Evolutionary conservation across 257 asterid genomes (phyloP), one percentile per base, ranked within the genome.

Genomic region (Verbascum thapsus): DNA sequence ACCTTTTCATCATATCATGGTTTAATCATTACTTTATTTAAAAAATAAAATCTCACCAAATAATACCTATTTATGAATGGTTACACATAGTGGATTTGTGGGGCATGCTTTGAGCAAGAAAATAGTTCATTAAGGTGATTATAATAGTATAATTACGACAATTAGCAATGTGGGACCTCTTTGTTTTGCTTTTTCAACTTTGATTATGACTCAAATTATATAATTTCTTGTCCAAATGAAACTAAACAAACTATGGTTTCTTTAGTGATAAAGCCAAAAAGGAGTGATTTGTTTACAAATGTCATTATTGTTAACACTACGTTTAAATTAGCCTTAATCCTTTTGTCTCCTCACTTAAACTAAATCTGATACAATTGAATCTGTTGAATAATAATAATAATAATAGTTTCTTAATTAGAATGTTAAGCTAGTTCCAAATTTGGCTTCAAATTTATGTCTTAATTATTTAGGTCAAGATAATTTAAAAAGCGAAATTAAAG

Each of bases 11-110:
- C 75, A 78, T 72, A 76, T 72, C 69, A 72, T 70, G 50, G 44
- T 71, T 72, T 62, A 80, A 76, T 84, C 77, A 80, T 81, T 72
- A 57, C 75, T 61, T 55, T 64, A 30, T 75, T 68, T 45, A 58
- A 72, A 67, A 34, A 3, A 30, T 30, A 40, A 40, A 22, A n/a
- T 19, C 34, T 15, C 53, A 54, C 60, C 61, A 47, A 53, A 66
- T 66, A 34, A 56, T 61, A 44, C 22, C 58, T 37, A 68, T 18
- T 16, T 19, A 44, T 45, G 50, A 44, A 32, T 49, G 11, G 35
- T 50, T 58, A 48, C 45, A 44, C 49, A 66, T 78, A 53, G 75
- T 76, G 77, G 72, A 63, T 69, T 69, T 74, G 77, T 67, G 70
- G 70, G 69, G 60, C 38, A 20, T 49, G 10, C 17, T 17, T 58